Base-by-base conservation (phyloP, 1,284 basidiomycete genomes). In the Moniliophthora roreri region DNA sequence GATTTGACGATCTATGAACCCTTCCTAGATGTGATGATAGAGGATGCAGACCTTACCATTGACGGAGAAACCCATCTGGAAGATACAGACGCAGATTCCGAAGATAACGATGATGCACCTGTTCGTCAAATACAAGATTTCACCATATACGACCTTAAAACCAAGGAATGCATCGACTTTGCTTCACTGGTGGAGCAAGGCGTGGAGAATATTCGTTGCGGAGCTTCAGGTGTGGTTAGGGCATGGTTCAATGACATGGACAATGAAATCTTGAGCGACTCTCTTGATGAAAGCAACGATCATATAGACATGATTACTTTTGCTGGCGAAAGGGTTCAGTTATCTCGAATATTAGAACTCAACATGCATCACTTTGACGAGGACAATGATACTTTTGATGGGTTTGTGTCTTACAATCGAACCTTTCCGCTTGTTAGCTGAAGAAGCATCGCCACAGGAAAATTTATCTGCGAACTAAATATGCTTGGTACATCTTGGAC, bases 401-500 rank as follows among this genome's bases (percentile, higher is more conserved):
- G 65, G 79, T 79, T 47, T 53, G 59, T 56, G 1, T 45, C 44
- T 28, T 18, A 11, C n/a, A n/a, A n/a, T n/a, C n/a, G n/a, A n/a
- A n/a, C n/a, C 40, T 34, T 42, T 8, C 20, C 47, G 36, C 23
- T 32, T 24, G 35, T 40, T 37, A 13, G 20, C 28, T 55, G 21
- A 40, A 23, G 2, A 21, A 37, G 15, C 59, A 55, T 50, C 36
- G 20, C 38, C 41, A 23, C 49, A 77, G 75, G 16, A 73, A 73
- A 59, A 68, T 77, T 1, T 77, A 75, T 53, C 62, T 76, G 18
- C 71, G 69, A 20, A 71, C 66, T 18, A 53, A 63, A 51, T 63
- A 50, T 62, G 82, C 84, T 0, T 87, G 85, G 85, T 87, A 88
- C 58, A 83, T 87, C 52, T 69, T 87, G 2, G 71, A 73, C 10